A percentile compares a stretch with the other conserved stretches of the same genome.
Conservation (phyloP, 2,329 filamentous ascomycete species). For the Clonostachys byssicola region DNA sequence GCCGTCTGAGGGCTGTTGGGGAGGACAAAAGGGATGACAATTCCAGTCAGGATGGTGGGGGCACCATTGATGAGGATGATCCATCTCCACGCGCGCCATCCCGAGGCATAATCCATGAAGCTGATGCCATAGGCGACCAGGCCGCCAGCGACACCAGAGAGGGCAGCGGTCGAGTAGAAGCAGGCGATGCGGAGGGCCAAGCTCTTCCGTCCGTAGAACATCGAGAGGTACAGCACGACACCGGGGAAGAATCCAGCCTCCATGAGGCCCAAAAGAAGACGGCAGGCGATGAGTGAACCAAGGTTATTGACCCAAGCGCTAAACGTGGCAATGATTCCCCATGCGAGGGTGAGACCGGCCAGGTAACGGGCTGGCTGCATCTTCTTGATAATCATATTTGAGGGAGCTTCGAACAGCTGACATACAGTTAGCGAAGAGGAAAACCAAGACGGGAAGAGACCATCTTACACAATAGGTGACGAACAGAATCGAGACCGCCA, state of each 20-base stretch:
- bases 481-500: constrained; percentile 38
- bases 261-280: constrained; percentile 67
- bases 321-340: constrained; percentile 59
- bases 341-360: constrained; percentile 49
- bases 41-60: constrained; percentile 63
- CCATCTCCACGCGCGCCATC: constrained; percentile 45
- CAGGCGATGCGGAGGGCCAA: constrained; percentile 77
- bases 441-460: too few species aligned
- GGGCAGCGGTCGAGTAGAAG: constrained; percentile 79
- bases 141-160: constrained; percentile 75
- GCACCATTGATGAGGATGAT: constrained; percentile 70
- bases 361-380: constrained; percentile 43
- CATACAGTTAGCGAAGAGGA: too few species aligned
- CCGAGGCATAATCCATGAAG: constrained; percentile 52
- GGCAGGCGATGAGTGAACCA: constrained; percentile 60
- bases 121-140: constrained; percentile 69
- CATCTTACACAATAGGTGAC: constrained; percentile 34
- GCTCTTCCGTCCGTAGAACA: constrained; percentile 78
- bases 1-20: constrained; percentile 79
- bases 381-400: constrained; percentile 27
- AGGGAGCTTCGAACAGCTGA: constrained; percentile 33
- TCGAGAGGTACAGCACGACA: constrained; percentile 78
- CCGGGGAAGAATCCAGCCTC: constrained; percentile 76
- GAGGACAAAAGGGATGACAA: constrained; percentile 72
- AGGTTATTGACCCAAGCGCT: constrained; percentile 65